Base-by-base conservation (phyloP, 192 early-diverging fungal species). In the Blastocladiella britannica region DNA sequence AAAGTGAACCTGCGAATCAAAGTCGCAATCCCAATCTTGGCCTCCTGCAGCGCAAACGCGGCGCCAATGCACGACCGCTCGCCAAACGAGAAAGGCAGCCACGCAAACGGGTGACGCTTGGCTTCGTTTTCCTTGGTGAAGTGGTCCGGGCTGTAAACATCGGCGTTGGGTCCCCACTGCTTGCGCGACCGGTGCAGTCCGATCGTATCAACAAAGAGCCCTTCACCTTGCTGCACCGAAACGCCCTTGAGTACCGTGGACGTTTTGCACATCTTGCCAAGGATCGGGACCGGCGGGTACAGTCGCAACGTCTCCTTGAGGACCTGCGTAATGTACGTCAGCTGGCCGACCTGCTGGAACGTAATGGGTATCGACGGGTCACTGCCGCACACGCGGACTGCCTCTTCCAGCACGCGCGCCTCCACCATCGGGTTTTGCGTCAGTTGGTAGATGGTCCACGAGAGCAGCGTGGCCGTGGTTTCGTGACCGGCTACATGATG, bases 281-380 rank as follows among this genome's bases (percentile, higher is more conserved):
- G 20, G 26, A 7, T 18, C 31, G 31, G 31, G 31, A 77, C 52
- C 4, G 79, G 77, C 31, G 79, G 65, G 59, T 76, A 67, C 37
- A 65, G 54, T 18, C 79, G 74, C 18, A 79, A 60, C 0, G 77
- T 73, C 63, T 81, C 79, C 60, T 79, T 79, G 27, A 81, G 53
- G 8, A 70, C 66, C 29, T 70, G 64, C 30, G 71, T 60, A 7
- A 74, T 63, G 37, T 78, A 75, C 24, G 65, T 66, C 9, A 81
- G 59, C 53, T 59, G 47, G 15, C 52, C 53, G 8, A 75, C 53
- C 28, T 79, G 69, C 29, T 68, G 60, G 18, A 28, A 7, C 4
- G 65, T 73, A 43, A 43, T 43, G 31, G 31, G 31, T 7, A 43
- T 18, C 9, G 31, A 43, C 18, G 31, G 31, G 31, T 43, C 31